Evolutionary conservation across 2,329 filamentous ascomycete species (phyloP), one percentile per base, ranked within the genome.

Genomic region (Graphilbum sp.): DNA sequence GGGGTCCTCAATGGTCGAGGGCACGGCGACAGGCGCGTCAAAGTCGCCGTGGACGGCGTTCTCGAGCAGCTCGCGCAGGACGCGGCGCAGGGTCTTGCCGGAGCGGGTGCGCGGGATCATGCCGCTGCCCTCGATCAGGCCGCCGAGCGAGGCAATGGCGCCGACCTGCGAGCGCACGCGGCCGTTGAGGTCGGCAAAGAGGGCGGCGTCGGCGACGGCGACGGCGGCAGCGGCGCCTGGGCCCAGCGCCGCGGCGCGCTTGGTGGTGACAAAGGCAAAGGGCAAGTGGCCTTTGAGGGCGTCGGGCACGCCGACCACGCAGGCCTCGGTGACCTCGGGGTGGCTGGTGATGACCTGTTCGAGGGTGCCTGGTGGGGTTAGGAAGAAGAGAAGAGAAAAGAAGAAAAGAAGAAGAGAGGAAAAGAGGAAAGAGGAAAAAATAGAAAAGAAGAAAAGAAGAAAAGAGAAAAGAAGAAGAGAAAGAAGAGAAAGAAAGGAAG

Each of bases 71-170:
- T 93, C 83, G 24, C 83, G 67, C 54, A 95, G 59, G 24, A 93
- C 84, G 19, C 87, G 66, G 4, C 87, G 67, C 42, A 95, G 57
- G 5, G 85, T 94, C 68, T 95, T 96, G 21, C 88, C 88, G n/a
- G 79, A 85, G 21, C 87, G 62, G 15, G 88, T 95, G 63, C 87
- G 87, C 6, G 88, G 87, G 37, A 95, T 94, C 68, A 93, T 87
- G 15, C 78, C 78, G 46, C 75, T 75, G 30, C 83, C 83, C 46
- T 85, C 81, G 37, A 94, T 80, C 50, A 94, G 79, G 2, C 87
- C 87, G 9, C 85, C 85, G 0, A 96, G 66, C 2, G 74, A 73
- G 2, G 88, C 87, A 45, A 96, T 94, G 18, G 82, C 75, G 7
- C 87, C 87, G 39, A 96, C 90, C 50, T 92, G 82, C 25, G 68